Percentiles rank a stretch among this genome's conserved stretches.
phyloP scores from a whole-genome alignment of 164 flowering plant genomes.

The Liriodendron chinense region DNA sequence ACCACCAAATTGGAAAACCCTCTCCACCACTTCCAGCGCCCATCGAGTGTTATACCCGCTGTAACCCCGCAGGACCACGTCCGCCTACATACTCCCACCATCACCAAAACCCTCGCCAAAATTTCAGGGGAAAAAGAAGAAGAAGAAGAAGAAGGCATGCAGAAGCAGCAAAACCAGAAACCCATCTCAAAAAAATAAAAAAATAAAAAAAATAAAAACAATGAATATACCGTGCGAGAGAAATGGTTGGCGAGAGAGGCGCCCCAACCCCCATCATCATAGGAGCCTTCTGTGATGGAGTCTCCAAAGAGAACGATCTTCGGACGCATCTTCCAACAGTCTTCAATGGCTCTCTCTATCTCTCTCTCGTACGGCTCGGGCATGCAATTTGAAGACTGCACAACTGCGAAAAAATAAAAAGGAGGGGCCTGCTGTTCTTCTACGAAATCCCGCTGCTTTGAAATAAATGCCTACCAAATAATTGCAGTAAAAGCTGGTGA shows the following conservation, averaged over 20 bases:
- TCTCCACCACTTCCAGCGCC: constrained; percentile 53
- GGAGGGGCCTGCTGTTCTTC: background rate
- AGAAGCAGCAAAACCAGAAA: background rate
- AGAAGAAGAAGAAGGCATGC: background rate
- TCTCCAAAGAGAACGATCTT: constrained; percentile 80
- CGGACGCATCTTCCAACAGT: constrained; percentile 47
- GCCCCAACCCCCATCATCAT: constrained; percentile 69
- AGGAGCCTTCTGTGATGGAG: constrained; percentile 82
- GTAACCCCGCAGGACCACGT: constrained; percentile 77
- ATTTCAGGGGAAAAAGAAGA: too few relatives aligned
- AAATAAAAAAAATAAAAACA: background rate
- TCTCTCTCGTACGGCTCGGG: background rate
- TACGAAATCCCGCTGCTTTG: background rate
- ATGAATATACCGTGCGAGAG: constrained; percentile 50
- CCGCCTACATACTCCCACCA: constrained; percentile 36
- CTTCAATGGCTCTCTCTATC: background rate
- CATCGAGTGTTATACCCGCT: constrained; percentile 88
- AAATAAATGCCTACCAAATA: constrained; percentile 1
- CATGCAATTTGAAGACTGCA: too few relatives aligned
- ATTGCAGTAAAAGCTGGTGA: background rate
- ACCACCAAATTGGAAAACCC: constrained; percentile 31
- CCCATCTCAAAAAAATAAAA: background rate
- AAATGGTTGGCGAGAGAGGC: constrained; percentile 64
- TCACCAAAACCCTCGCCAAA: background rate
- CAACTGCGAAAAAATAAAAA: background rate